Percentiles rank a stretch among this genome's conserved stretches.
Evolutionary conservation across 1,284 basidiomycete genomes (phyloP).

Genomic region (Trichosporon sp.): DNA sequence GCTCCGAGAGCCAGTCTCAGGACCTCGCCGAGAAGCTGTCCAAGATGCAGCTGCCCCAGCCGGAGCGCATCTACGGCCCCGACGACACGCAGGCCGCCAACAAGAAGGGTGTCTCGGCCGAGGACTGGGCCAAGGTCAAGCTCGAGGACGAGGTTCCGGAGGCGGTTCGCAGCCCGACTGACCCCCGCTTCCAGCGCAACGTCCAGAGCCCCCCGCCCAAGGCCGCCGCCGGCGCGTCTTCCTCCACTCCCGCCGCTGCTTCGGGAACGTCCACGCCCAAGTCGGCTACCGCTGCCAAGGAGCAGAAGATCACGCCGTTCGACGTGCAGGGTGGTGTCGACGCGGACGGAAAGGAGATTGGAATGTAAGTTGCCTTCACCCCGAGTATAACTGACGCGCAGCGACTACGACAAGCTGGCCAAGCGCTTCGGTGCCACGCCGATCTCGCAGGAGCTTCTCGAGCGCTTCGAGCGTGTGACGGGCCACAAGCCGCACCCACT

Average conservation of each 20-base stretch:
- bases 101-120: conserved; percentile 48
- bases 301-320: conserved; percentile 95
- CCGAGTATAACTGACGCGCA: conserved; percentile 37
- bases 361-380: conserved; percentile 61
- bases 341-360: conserved; percentile 82
- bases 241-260: conserved; percentile 20
- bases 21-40: conserved; percentile 50
- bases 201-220: conserved; percentile 25
- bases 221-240: conserved; percentile 29
- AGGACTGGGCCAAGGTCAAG: conserved; percentile 56
- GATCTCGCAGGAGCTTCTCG: conserved; percentile 75
- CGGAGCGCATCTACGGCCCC: conserved; percentile 56
- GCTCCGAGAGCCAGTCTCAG: conserved; percentile 54
- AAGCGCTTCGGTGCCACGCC: conserved; percentile 89
- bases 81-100: conserved; percentile 39
- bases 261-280: conserved; percentile 3
- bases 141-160: conserved; percentile 55
- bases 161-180: conserved; percentile 52
- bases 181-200: conserved; percentile 48
- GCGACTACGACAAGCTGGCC: conserved; percentile 94
- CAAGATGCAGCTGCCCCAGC: conserved; percentile 56
- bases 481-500: conserved; percentile 89
- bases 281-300: conserved; percentile 48
- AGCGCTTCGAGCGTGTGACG: conserved; percentile 88
- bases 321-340: conserved; percentile 93